Evolutionary conservation across 768 basidiomycete genomes (phyloP).

Genomic region (Tricholoma matsutake): DNA sequence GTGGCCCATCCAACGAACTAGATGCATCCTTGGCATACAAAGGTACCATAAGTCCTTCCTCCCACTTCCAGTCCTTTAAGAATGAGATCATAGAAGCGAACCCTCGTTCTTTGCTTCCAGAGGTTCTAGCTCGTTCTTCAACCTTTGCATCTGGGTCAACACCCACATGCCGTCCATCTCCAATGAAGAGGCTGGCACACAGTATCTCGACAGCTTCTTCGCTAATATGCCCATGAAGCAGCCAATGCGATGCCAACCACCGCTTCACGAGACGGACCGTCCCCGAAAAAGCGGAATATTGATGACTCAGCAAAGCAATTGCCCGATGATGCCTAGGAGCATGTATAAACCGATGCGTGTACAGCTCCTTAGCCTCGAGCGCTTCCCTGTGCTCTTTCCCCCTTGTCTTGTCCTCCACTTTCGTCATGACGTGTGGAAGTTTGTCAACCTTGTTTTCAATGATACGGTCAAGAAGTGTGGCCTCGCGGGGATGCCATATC

Average conservation of each 20-base stretch:
- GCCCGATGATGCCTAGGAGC: slow-evolving; percentile 84
- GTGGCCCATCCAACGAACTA: slow-evolving; percentile 18
- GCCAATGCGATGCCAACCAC: slow-evolving; percentile 91
- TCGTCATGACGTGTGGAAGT: slow-evolving; percentile 33
- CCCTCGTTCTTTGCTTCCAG: slow-evolving; percentile 75
- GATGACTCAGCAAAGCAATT: slow-evolving; percentile 75
- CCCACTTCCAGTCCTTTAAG: slow-evolving; percentile 84
- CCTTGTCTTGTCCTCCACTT: slow-evolving; percentile 31
- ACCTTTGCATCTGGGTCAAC: slow-evolving; percentile 29
- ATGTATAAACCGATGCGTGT: slow-evolving; percentile 72
- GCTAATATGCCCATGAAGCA: slow-evolving; percentile 68
- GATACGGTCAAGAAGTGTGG: slow-evolving; percentile 69
- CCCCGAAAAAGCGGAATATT: slow-evolving; percentile 72
- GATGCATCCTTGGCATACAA: slow-evolving; percentile 50
- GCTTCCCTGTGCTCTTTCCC: slow-evolving; percentile 54
- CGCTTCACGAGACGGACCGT: slow-evolving; percentile 88
- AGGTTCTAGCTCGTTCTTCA: slow-evolving; percentile 44
- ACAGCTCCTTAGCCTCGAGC: slow-evolving; percentile 52
- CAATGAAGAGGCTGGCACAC: slow-evolving; percentile 75
- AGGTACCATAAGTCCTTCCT: slow-evolving; percentile 69
- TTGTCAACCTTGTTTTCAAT: slow-evolving; percentile 37
- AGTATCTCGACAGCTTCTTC: slow-evolving; percentile 84
- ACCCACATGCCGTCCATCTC: slow-evolving; percentile 36
- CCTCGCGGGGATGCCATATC: slow-evolving; percentile 89
- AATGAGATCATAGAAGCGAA: slow-evolving; percentile 73